phyloP scores from a whole-genome alignment of 345 rosid genomes.

The Gossypium sturtianum region DNA sequence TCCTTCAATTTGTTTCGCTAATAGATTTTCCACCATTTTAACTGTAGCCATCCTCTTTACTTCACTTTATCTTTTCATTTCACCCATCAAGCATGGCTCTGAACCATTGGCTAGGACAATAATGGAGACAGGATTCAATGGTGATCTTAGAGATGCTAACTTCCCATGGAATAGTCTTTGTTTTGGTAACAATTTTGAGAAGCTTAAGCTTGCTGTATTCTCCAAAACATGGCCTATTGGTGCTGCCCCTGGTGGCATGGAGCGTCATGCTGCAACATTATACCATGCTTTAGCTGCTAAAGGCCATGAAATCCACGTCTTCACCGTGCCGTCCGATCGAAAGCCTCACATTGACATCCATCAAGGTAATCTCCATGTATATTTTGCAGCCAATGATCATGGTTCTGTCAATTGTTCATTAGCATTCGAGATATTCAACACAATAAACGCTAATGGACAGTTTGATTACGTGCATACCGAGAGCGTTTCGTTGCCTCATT shows the following conservation, averaged over 20 bases:
- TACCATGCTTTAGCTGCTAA: slow-evolving; percentile 47
- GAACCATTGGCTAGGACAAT: background rate
- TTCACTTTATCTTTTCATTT: slow-evolving; percentile 3
- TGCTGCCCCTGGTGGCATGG: slow-evolving; percentile 65
- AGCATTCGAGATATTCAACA: slow-evolving; percentile 55
- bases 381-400: slow-evolving; percentile 56
- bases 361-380: slow-evolving; percentile 44
- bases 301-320: slow-evolving; percentile 67
- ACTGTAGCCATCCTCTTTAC: background rate
- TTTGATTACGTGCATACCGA: slow-evolving; percentile 70
- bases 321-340: slow-evolving; percentile 57
- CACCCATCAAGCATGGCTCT: slow-evolving; percentile 10
- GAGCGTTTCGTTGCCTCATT: slow-evolving; percentile 67
- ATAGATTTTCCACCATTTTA: background rate
- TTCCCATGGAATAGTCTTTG: slow-evolving; percentile 69
- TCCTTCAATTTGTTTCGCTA: background rate
- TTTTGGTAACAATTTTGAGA: slow-evolving; percentile 42
- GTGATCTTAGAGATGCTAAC: slow-evolving; percentile 53
- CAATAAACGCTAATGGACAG: slow-evolving; percentile 20
- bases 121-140: slow-evolving; percentile 20
- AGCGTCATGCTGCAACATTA: slow-evolving; percentile 63
- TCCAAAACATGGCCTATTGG: slow-evolving; percentile 71
- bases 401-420: slow-evolving; percentile 46
- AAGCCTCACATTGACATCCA: slow-evolving; percentile 34
- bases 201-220: slow-evolving; percentile 65